phyloP scores from a whole-genome alignment of 345 rosid genomes.

The Moricandia arvensis region DNA sequence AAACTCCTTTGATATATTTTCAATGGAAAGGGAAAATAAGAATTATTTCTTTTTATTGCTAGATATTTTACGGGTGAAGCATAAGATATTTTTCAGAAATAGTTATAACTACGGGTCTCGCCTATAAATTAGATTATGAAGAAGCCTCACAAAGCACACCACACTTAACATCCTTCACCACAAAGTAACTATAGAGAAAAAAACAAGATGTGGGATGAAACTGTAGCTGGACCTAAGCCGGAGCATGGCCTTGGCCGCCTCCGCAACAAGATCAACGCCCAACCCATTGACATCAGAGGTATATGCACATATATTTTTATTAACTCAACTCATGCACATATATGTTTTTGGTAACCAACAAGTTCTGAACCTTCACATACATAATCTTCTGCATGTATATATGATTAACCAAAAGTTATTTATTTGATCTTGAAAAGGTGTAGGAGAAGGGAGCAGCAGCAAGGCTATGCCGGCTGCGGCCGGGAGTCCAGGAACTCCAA shows the following conservation, averaged over 20 bases:
- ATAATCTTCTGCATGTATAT: not conserved
- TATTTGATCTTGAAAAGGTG: constrained; percentile 22
- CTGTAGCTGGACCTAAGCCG: constrained; percentile 85
- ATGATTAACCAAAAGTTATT: not conserved
- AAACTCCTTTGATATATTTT: not conserved
- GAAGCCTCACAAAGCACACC: not conserved
- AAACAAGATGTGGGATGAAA: constrained; percentile 78
- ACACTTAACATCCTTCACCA: not conserved
- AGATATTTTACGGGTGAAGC: not conserved
- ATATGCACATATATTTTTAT: not conserved
- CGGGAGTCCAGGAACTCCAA: constrained; percentile 56
- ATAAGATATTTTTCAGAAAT: constrained; percentile 16
- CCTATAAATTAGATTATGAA: constrained; percentile 21
- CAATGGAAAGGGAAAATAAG: no score
- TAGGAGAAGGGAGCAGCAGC: constrained; percentile 50
- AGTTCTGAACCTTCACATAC: not conserved
- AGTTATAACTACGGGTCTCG: no score
- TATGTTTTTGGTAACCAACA: not conserved
- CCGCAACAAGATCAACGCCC: constrained; percentile 51
- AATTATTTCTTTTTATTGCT: no score
- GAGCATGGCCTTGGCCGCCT: constrained; percentile 82
- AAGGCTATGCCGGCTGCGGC: constrained; percentile 44
- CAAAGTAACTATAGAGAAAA: not conserved
- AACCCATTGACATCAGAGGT: constrained; percentile 48
- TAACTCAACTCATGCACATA: not conserved